Evolutionary conservation across 164 flowering plant genomes (phyloP), one percentile per base, ranked within the genome.

Genomic region (Tetracentron sinense): DNA sequence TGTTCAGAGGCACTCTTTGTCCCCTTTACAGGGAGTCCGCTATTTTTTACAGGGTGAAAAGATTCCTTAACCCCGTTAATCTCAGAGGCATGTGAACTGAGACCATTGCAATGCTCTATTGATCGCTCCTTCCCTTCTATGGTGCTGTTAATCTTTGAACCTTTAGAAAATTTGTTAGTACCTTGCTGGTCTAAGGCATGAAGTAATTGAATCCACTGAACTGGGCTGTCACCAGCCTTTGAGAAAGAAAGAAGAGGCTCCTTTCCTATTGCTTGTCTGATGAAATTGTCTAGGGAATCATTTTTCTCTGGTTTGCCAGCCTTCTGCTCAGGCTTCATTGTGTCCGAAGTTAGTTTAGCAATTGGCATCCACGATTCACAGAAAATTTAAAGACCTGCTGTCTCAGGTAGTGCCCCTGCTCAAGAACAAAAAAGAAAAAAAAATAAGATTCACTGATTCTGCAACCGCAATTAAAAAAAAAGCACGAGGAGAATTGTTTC

Each of bases 181-280:
- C 98, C 98, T 81, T 77, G 94, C 60, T 81, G 90, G 57, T 89
- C 90, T 56, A 89, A 82, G 68, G 90, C 85, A 28, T 87, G 80
- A 54, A 89, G 85, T 60, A 87, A 63, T 60, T 92, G 98, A 59
- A 87, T 77, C 94, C 84, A 87, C 72, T 85, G 96, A 27, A 83
- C 81, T 25, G 86, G 84, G 61, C 66, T 82, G 53, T 89, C 91
- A 35, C 76, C 81, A 42, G 87, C 67, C 80, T 86, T 86, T 46
- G 94, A 65, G 57, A 80, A 83, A 61, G 92, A 79, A 72, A 79
- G 67, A 55, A 76, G 68, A 54, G 92, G 85, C 59, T 89, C 91
- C 74, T 80, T 86, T 67, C 85, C 96, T 50, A 85, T 74, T 47
- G 89, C 79, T 74, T 88, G 89, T 63, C 81, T 81, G 72, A 87